These are phyloP conservation scores for Ilex aquifolium DNA, from an alignment of 257 asterid species.

Conservation along the genomic window DNA sequence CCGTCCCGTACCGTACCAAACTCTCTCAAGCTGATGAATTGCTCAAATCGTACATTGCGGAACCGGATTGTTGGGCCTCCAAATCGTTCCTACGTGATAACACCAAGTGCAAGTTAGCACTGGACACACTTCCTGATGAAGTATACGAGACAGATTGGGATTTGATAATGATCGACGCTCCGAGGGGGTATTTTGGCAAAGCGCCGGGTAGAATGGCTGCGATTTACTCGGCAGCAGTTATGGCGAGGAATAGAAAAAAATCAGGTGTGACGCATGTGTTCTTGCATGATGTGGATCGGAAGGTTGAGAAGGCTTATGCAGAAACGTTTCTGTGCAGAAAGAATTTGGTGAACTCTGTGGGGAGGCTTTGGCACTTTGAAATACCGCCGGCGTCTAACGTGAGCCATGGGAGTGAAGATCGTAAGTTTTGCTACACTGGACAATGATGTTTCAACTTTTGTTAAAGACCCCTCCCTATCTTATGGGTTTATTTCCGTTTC, in stretches of 20 bases:
- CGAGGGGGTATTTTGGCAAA: conserved; percentile 64
- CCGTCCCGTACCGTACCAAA: conserved; percentile 53
- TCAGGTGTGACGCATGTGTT: conserved; percentile 69
- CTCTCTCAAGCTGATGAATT: conserved; percentile 56
- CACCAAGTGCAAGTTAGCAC: conserved; percentile 57
- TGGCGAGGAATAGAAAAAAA: conserved; percentile 66
- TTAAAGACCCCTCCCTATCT: too few species aligned
- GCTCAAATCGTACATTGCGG: conserved; percentile 29
- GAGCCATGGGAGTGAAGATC: not conserved
- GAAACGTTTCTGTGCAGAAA: conserved; percentile 61
- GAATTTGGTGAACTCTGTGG: conserved; percentile 43
- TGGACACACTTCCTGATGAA: conserved; percentile 55
- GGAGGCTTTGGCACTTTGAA: conserved; percentile 66
- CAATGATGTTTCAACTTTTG: too few species aligned
- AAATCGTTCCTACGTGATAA: conserved; percentile 62
- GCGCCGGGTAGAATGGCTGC: conserved; percentile 97
- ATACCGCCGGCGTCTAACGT: conserved; percentile 42
- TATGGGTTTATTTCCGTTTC: too few species aligned
- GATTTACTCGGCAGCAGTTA: conserved; percentile 80
- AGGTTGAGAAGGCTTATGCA: conserved; percentile 70
- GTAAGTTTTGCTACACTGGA: conserved; percentile 40
- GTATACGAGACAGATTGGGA: conserved; percentile 88
- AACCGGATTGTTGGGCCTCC: conserved; percentile 48
- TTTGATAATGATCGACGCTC: conserved; percentile 86
- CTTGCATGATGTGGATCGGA: conserved; percentile 77